Evolutionary conservation across 129 eudicot genomes (phyloP), one percentile per base, ranked within the genome.

Genomic region (Arctium lappa): DNA sequence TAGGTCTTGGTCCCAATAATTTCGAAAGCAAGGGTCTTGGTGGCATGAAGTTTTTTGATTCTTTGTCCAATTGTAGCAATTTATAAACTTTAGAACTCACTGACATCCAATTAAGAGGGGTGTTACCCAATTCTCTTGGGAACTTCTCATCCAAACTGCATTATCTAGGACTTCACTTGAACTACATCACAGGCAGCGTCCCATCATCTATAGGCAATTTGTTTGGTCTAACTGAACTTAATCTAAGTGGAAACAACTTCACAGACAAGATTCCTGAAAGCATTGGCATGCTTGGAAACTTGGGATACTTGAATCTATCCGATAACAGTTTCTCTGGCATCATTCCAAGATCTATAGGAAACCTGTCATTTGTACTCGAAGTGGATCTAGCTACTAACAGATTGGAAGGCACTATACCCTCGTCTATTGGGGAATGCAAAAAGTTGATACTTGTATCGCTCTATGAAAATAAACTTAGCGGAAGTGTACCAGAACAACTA

Each of bases 131-230:
- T 50, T 81, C 82, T 15, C 34, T 84, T 0, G 84, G 18, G 31
- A 86, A 81, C 60, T 50, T 84, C 13, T 30, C 79, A 46, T 22
- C 27, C 27, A 37, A 40, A 22, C 65, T 86, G 13, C 10, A 12
- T 1, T 66, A 15, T 16, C 34, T 86, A 3, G 46, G 27, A 18
- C 50, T 89, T 2, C 80, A 33, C 10, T 74, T 34, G 37, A 89
- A 86, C 71, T 48, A 36, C 8, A 53, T 89, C 37, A 74, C 29
- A 16, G 92, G 92, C 72, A 73, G 68, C 82, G 72, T 89, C 42
- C 90, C 92, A 31, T 63, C 62, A 0, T 85, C 84, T 12, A 31
- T 84, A 33, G 39, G 85, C 34, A 82, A 85, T 81, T 77, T 76
- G 0, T 78, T 46, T 46, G 9, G 75, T 16, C 69, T 84, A 72